Evolutionary conservation across 2,329 filamentous ascomycete genomes (phyloP).

Genomic region (Alternaria triticina): DNA sequence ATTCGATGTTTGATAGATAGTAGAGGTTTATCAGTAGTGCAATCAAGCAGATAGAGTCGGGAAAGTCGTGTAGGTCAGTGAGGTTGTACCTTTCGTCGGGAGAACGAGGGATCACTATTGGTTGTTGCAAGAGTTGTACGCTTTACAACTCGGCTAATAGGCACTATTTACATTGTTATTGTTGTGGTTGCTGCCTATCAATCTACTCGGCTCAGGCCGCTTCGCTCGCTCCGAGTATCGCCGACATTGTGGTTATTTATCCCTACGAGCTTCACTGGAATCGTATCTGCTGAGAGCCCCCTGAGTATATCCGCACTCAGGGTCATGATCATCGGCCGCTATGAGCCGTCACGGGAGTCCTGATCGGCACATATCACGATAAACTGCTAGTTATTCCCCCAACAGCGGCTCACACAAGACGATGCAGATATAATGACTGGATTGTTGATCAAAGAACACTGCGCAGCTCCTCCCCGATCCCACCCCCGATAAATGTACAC

Average conservation of each 20-base stretch:
- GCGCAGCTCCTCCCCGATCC: background rate
- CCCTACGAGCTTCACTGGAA: background rate
- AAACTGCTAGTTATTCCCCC: fast-evolving
- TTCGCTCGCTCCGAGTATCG: background rate
- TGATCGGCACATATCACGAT: background rate
- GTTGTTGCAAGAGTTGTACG: background rate
- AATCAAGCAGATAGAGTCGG: background rate
- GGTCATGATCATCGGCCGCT: background rate
- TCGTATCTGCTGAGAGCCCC: background rate
- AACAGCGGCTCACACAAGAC: background rate
- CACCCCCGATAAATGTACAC: background rate
- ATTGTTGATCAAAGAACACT: background rate
- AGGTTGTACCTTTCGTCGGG: background rate
- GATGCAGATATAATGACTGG: background rate
- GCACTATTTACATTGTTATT: background rate
- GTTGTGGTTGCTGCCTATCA: background rate
- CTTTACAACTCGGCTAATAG: background rate
- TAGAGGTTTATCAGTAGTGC: background rate
- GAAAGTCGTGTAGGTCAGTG: background rate
- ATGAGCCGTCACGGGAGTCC: background rate
- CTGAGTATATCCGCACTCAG: background rate
- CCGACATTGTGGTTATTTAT: background rate
- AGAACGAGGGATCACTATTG: background rate
- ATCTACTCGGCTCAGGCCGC: background rate
- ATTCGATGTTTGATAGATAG: background rate